phyloP scores from a whole-genome alignment of 441 rosid genomes.

The Hura crepitans region DNA sequence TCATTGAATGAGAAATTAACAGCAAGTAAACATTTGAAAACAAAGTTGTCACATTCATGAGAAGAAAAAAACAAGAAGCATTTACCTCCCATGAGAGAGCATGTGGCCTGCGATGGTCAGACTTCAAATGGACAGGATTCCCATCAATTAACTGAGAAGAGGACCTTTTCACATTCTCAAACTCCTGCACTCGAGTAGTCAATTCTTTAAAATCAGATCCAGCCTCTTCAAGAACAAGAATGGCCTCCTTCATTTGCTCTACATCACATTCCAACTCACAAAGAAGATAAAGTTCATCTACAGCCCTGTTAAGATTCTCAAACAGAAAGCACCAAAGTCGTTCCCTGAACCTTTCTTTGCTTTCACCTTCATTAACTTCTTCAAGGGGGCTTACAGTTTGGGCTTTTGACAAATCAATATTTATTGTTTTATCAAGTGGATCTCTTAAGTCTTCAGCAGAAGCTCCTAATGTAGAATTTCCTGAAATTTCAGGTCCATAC shows the following conservation, averaged over 20 bases:
- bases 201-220: conserved; percentile 68
- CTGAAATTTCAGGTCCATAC: conserved; percentile 29
- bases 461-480: conserved; percentile 21
- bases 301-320: conserved; percentile 82
- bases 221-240: conserved; percentile 79
- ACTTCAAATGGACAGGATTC: conserved; percentile 42
- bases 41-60: conserved; percentile 8
- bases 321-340: conserved; percentile 81
- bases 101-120: conserved; percentile 76
- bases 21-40: neutral
- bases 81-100: conserved; percentile 87
- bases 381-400: conserved; percentile 32
- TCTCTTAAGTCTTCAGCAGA: conserved; percentile 24
- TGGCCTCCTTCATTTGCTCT: conserved; percentile 77
- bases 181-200: conserved; percentile 54
- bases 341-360: conserved; percentile 78
- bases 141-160: conserved; percentile 45
- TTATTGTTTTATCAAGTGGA: conserved; percentile 23
- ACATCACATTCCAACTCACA: conserved; percentile 73
- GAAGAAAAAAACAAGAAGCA: conserved; percentile 15
- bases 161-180: conserved; percentile 54
- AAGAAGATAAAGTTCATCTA: conserved; percentile 79
- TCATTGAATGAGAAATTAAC: neutral
- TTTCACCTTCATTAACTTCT: conserved; percentile 52
- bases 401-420: conserved; percentile 27